Evolutionary conservation across 768 basidiomycete genomes (phyloP).

Genomic region (Lentinula lateritia): DNA sequence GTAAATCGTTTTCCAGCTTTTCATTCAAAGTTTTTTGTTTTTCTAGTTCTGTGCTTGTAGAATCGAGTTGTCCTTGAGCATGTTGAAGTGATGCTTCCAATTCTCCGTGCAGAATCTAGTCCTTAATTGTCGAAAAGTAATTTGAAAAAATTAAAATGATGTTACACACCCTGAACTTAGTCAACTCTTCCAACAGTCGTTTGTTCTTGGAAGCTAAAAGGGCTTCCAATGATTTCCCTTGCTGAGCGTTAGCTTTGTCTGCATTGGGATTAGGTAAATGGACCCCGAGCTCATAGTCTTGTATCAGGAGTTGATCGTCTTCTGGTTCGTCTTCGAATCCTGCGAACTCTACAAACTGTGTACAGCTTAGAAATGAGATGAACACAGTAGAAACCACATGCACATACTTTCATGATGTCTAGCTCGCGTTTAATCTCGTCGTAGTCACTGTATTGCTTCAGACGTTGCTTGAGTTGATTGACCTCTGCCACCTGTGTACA

Average conservation of each 20-base stretch:
- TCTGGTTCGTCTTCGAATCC: conserved; percentile 71
- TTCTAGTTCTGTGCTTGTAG: conserved; percentile 59
- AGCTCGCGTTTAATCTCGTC: conserved; percentile 98
- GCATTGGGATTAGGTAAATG: conserved; percentile 88
- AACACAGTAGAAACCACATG: not conserved
- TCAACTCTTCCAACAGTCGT: conserved; percentile 85
- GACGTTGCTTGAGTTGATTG: conserved; percentile 58
- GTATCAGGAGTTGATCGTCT: conserved; percentile 40
- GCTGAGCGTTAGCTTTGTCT: conserved; percentile 69
- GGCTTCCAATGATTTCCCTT: conserved; percentile 81
- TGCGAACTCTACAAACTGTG: conserved; percentile 92
- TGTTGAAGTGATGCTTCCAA: conserved; percentile 64
- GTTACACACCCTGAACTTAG: conserved; percentile 73
- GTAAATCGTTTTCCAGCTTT: conserved; percentile 84
- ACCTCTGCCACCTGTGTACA: conserved; percentile 52
- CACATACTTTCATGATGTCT: conserved; percentile 91
- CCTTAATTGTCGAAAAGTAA: not conserved
- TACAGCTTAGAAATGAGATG: not conserved
- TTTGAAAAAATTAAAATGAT: not conserved
- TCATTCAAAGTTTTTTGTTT: conserved; percentile 82
- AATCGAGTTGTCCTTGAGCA: conserved; percentile 52
- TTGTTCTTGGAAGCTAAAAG: conserved; percentile 94
- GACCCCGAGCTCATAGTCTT: conserved; percentile 44
- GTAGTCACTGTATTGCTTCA: conserved; percentile 79
- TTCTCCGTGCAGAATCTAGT: conserved; percentile 77